Evolutionary conservation across 306 rosid species (phyloP), one percentile per base, ranked within the genome.

Genomic region (Vachellia collinsii): DNA sequence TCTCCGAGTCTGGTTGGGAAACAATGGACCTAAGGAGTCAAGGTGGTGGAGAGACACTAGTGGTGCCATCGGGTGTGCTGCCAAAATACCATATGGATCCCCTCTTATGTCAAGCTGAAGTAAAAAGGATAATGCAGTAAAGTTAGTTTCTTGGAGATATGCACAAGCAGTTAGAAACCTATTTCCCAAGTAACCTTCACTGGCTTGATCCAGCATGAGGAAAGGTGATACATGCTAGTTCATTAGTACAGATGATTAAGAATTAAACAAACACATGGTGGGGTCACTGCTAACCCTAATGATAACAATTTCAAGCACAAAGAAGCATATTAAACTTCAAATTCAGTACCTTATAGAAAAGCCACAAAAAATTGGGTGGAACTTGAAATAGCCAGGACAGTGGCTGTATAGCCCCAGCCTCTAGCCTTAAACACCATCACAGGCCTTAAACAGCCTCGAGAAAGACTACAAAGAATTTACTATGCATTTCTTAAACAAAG

Each of bases 31-130:
- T 88, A 92, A 56, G 76, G 65, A 56, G 51, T 87, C 97, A 65
- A 96, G 93, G 82, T 93, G 99, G 86, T 96, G 98, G 23, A 96
- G 96, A 13, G 99, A 89, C 63, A 96, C 89, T 5, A 96, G 93
- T 11, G 98, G 98, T 14, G 90, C 87, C 88, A 90, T 13, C 41
- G 98, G 98, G 50, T 96, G 99, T 0, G 98, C 98, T 3, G 99
- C 97, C 81, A 96, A 81, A 48, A 90, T 17, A 13, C 99, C 99
- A 76, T 87, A 90, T 5, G 94, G 85, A 37, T 88, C 82, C 39
- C 97, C 97, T 78, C 88, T 81, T 76, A 96, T 87, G 74, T 96
- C 99, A 62, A 93, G 84, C 99, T 96, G 94, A 56, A 81, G 83
- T 37, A 75, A 61, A 11, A 70, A 70, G 8, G 42, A 34, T 58